Evolutionary conservation across 805 yeast genomes (phyloP), one percentile per base, ranked within the genome.

Genomic region (Henningerozyma blattae): DNA sequence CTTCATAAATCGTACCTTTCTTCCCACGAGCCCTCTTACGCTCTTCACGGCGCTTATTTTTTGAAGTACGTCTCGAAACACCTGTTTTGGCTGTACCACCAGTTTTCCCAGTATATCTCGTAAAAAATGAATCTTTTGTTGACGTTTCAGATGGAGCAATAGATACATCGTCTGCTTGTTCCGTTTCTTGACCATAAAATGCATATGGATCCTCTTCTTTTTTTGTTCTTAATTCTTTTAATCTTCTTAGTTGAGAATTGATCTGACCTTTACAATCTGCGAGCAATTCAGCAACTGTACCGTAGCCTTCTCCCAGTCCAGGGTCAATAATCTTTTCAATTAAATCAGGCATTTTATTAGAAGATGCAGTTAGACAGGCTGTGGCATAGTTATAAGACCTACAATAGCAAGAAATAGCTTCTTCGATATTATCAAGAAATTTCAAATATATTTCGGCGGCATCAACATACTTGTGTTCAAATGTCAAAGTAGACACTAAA

Each of bases 1-100:
- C 98, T 57, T 91, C 99, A 50, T 91, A 91, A 15, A 91, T 81
- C 5, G 96, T 89, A 31, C 97, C 97, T 62, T 91, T 91, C 65
- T 93, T 85, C 39, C 99, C 99, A 47, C 94, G 75, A 2, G 98
- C 99, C 39, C 76, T 72, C 62, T 91, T 91, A 48, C 98, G 74
- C 53, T 89, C 98, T 58, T 89, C 96, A 44, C 98, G 74, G 55
- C 95, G 82, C 44, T 77, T 74, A 58, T 91, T 91, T 61, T 91
- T 91, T 5, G 93, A 72, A 0, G 98, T 87, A 50, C 80, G 72
- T 57, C 99, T 72, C 0, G 95, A 78, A 3, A 91, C 96, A 19
- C 97, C 96, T 0, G 98, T 91, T 52, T 82, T 81, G 4, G 97
- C 97, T 3, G 98, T 91, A 17, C 95, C 95, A 1, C 80, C 68